Base-by-base conservation (phyloP, 345 rosid species). In the Hibiscus trionum region DNA sequence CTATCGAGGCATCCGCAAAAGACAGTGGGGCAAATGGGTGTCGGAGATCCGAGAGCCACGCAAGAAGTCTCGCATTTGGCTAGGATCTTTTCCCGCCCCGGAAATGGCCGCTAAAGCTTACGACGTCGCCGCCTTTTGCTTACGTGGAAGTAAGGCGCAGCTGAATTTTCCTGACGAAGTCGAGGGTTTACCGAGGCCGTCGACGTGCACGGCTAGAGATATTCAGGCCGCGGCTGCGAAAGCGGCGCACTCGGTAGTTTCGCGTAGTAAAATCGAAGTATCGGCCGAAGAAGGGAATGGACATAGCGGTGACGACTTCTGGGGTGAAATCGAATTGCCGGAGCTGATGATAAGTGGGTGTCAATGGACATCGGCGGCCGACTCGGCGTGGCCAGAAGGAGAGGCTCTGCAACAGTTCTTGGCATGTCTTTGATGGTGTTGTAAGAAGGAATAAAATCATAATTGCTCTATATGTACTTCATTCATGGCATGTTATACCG, bases 11-110 rank as follows among this genome's bases (percentile, higher is more conserved):
- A 91, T 91, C 33, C 80, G 93, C 26, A 91, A 88, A 77, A 82
- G 97, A 66, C 84, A 86, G 56, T 92, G 97, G 97, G 97, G 97
- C 5, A 90, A 88, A 77, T 92, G 96, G 97, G 97, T 92, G 64
- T 92, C 96, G 2, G 96, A 92, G 73, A 92, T 92, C 26, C 79
- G 97, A 75, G 96, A 92, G 82, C 97, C 97, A 0, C 83, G 90
- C 27, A 92, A 92, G 53, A 92, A 90, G 72, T 84, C 93, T 10
- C 83, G 97, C 55, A 92, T 92, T 52, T 92, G 97, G 97, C 87
- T 90, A 3, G 97, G 96, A 66, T 90, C 93, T 0, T 92, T 90
- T 65, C 84, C 97, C 6, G 80, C 70, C 7, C 97, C 97, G 17
- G 93, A 92, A 79, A 90, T 92, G 97, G 97, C 97, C 0, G 97